A percentile compares a stretch with the other conserved stretches of the same genome.
Conservation (phyloP, 768 basidiomycete genomes). For the Lactarius tabidus region DNA sequence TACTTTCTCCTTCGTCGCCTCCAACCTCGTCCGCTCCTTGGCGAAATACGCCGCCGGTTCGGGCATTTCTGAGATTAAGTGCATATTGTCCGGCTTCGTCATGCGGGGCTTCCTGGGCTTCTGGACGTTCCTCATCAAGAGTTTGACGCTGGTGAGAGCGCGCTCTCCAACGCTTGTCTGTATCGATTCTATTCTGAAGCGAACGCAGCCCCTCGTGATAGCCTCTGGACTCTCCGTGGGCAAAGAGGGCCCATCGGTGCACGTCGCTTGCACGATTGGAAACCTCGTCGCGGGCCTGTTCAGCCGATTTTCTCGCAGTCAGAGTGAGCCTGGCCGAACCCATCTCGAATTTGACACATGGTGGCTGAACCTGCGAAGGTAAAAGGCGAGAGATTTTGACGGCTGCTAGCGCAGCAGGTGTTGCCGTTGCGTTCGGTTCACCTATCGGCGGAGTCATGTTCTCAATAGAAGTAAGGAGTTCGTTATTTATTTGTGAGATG, state of each 20-base stretch:
- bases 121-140: constrained; percentile 90
- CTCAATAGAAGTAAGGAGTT: constrained; percentile 78
- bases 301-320: constrained; percentile 75
- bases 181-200: constrained; percentile 19
- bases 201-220: constrained; percentile 82
- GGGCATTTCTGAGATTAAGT: constrained; percentile 98
- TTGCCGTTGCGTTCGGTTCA: constrained; percentile 97
- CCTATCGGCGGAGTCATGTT: constrained; percentile 98
- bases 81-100: constrained; percentile 93
- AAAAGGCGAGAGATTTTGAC: constrained; percentile 90
- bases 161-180: background rate
- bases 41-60: constrained; percentile 97
- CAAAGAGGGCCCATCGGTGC: constrained; percentile 97
- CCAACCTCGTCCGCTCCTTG: constrained; percentile 81
- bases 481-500: background rate
- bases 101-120: constrained; percentile 94
- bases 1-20: constrained; percentile 78
- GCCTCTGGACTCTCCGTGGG: constrained; percentile 96
- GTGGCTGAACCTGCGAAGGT: constrained; percentile 38
- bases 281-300: constrained; percentile 86
- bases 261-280: constrained; percentile 94
- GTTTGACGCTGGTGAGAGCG: constrained; percentile 78
- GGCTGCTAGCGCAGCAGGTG: constrained; percentile 95
- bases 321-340: constrained; percentile 51
- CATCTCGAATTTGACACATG: constrained; percentile 5